Base-by-base conservation (phyloP, 257 asterid genomes). In the Oldenlandia corymbosa region DNA sequence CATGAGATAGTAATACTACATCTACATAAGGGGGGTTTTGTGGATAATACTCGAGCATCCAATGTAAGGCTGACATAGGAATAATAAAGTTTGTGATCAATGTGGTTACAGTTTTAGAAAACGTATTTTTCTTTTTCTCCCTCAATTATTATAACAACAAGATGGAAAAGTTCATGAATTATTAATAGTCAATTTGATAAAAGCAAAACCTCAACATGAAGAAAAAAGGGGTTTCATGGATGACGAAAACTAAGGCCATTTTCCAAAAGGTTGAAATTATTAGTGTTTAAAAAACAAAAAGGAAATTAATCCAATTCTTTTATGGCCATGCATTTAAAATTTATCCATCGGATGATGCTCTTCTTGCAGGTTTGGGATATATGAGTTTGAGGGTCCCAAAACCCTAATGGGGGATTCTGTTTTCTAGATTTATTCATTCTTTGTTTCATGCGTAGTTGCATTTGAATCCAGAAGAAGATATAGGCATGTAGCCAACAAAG, bases 161-260 rank as follows among this genome's bases (percentile, higher is more conserved):
- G 60, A 57, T 23, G 55, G 42, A 45, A 39, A 52, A 53, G 39
- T 42, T 55, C 53, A 50, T 49, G 60, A 49, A 43, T 37, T 30
- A 66, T 61, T 49, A 39, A 48, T 67, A 70, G 75, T 79, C 84
- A 80, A 73, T 81, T 60, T 52, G 37, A 59, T 3, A 34, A 16
- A 43, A 1, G 24, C 10, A 43, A 43, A 32, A 34, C 24, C 57
- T 57, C 10, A 11, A n/a, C n/a, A n/a, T n/a, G n/a, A n/a, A n/a
- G 47, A 42, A 13, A 1, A 42, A 42, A 18, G 23, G 50, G 13
- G 5, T 45, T 45, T 18, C 17, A 70, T 26, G 39, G 76, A 71
- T 80, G 89, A 77, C 82, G 82, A 77, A 79, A 84, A 78, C 83
- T 73, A n/a, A 72, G 79, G 75, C 78, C 78, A 73, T 68, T 66